Evolutionary conservation across 768 basidiomycete genomes (phyloP), one percentile per base, ranked within the genome.

Genomic region (Mycena albidolilacea): DNA sequence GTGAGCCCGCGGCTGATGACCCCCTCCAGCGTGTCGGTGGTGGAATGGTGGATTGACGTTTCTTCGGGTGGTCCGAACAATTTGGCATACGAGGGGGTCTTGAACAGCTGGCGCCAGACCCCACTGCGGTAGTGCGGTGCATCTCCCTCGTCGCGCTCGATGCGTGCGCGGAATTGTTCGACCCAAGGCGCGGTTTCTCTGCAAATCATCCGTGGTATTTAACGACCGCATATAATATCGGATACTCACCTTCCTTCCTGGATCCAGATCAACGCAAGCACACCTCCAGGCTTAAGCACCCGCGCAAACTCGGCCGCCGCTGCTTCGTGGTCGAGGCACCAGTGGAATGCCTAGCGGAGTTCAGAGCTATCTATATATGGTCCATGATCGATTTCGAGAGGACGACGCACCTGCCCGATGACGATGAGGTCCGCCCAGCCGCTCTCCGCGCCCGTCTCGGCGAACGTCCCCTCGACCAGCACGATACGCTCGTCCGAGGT

Each of bases 261-360:
- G 38, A 93, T 93, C 93, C 92, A 94, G 54, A 93, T 88, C 69
- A 92, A 82, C 15, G 85, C 86, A 10, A 89, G 85, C 7, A 84
- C 77, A 1, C 90, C 90, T 17, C 77, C 78, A 0, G 91, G 90
- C 75, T 89, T 88, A 41, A 93, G 82, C 64, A 91, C 84, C 37
- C 90, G 85, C 1, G 87, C 83, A 58, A 93, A 90, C 77, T 93
- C 92, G 5, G 77, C 76, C 41, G 87, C 82, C 1, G 92, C 91
- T 57, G 82, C 84, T 35, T 86, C 85, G 72, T 88, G 86, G 75
- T 92, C 85, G 5, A 81, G 81, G 68, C 90, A 90, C 93, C 92
- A 94, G 82, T 93, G 92, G 80, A 88, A 93, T 30, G 93, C 93
- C 87, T 93, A 81, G 21, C 67, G 6, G 5, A 43, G 1, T n/a